phyloP scores from a whole-genome alignment of 2,329 filamentous ascomycete species.

The Cordyceps militaris region DNA sequence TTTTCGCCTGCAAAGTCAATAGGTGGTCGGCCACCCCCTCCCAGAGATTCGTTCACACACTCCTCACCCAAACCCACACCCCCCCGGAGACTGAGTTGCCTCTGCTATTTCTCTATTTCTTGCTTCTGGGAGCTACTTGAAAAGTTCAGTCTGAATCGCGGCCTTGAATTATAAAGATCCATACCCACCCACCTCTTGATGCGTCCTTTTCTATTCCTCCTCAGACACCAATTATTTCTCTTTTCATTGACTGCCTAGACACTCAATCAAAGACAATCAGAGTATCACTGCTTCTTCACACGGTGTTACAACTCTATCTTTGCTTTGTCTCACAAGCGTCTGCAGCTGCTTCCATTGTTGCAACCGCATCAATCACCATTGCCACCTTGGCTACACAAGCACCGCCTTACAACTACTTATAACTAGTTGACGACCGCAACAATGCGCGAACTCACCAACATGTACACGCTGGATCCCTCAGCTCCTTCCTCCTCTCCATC shows the following conservation, averaged over 20 bases:
- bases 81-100: not conserved
- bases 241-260: not conserved
- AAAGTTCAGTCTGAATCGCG: conserved; percentile 7
- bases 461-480: conserved; percentile 2
- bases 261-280: not conserved
- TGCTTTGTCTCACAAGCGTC: not conserved
- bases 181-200: conserved; percentile 1
- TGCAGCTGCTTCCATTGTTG: not conserved
- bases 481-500: conserved; percentile 5
- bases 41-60: not conserved
- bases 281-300: conserved; percentile 3
- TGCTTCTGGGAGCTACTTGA: not conserved
- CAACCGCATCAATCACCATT: not conserved
- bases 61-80: not conserved
- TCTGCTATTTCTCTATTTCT: conserved; percentile 1
- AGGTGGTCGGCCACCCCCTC: conserved; percentile 1
- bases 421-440: not conserved
- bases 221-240: not conserved
- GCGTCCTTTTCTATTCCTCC: not conserved
- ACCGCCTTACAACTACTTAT: not conserved
- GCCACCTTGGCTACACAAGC: not conserved
- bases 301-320: not conserved
- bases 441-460: conserved; percentile 3
- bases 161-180: conserved; percentile 10
- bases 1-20: conserved; percentile 10